These are phyloP conservation scores for Aspergillus campestris DNA, from an alignment of 495 filamentous ascomycete genomes.

Conservation along the genomic window DNA sequence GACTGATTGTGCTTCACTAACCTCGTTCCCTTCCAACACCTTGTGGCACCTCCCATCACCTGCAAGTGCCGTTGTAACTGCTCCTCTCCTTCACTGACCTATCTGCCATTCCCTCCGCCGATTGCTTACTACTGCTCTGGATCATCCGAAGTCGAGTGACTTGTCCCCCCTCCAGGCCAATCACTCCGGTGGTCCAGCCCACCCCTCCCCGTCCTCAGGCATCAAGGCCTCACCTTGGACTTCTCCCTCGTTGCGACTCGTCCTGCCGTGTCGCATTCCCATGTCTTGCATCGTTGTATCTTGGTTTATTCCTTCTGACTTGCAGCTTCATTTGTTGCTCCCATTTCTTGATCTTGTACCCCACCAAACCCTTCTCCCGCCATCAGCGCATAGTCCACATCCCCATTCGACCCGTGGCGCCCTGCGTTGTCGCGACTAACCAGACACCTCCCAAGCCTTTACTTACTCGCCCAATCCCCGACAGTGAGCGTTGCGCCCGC, in stretches of 20 bases:
- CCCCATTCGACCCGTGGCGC: background rate
- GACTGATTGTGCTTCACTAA: too few relatives aligned
- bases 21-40: too few relatives aligned
- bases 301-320: slow-evolving; percentile 4
- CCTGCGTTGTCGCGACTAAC: slow-evolving; percentile 16
- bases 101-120: too few relatives aligned
- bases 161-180: slow-evolving; percentile 9
- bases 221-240: slow-evolving; percentile 10
- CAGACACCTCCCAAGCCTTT: background rate
- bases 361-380: background rate
- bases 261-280: slow-evolving; percentile 7
- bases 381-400: background rate
- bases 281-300: slow-evolving; percentile 7
- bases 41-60: background rate
- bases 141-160: slow-evolving; percentile 2
- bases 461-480: slow-evolving; percentile 1
- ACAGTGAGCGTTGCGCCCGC: slow-evolving; percentile 2
- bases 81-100: slow-evolving; percentile 1
- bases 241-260: background rate
- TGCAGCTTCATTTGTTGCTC: slow-evolving; percentile 8
- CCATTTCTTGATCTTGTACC: slow-evolving; percentile 1
- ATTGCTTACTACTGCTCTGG: too few relatives aligned
- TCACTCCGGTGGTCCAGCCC: background rate
- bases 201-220: slow-evolving; percentile 14
- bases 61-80: slow-evolving; percentile 13